Percentiles rank a stretch among this genome's conserved stretches.
Evolutionary conservation across 140 eudicot genomes (phyloP).

Genomic region (Stevia rebaudiana): DNA sequence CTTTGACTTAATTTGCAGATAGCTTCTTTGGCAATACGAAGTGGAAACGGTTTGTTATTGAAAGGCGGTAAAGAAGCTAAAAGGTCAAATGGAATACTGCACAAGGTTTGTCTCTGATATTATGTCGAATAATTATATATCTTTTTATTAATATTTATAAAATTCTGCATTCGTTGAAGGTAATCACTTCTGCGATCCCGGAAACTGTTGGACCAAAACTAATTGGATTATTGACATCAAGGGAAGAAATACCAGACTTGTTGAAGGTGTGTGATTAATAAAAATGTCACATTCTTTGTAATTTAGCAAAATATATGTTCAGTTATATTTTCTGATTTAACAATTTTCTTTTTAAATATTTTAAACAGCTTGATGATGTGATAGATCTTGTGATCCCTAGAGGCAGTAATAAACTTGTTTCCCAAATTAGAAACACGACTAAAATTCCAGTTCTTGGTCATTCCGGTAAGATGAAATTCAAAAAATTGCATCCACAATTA

Average conservation of each 20-base stretch:
- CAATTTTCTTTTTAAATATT: neutral
- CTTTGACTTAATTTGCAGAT: conserved; percentile 43
- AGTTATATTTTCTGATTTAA: neutral
- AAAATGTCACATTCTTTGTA: neutral
- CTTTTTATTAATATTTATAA: neutral
- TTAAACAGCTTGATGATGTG: conserved; percentile 80
- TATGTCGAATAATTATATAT: neutral
- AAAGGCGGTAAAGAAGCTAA: conserved; percentile 96
- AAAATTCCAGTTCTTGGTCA: conserved; percentile 96
- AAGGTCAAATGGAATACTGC: conserved; percentile 74
- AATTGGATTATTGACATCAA: conserved; percentile 72
- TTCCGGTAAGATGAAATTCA: conserved; percentile 44
- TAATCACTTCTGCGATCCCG: conserved; percentile 69
- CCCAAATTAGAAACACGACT: conserved; percentile 69
- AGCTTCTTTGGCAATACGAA: conserved; percentile 85
- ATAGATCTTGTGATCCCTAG: conserved; percentile 97
- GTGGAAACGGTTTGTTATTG: conserved; percentile 82
- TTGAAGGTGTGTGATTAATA: conserved; percentile 71
- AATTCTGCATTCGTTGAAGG: conserved; percentile 33
- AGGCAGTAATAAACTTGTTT: conserved; percentile 94
- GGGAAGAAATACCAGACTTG: conserved; percentile 84
- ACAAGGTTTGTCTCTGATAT: conserved; percentile 49
- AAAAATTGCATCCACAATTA: neutral
- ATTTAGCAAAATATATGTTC: neutral
- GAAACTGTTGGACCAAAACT: conserved; percentile 62